phyloP scores from a whole-genome alignment of 306 rosid genomes.

The Rubus idaeus region DNA sequence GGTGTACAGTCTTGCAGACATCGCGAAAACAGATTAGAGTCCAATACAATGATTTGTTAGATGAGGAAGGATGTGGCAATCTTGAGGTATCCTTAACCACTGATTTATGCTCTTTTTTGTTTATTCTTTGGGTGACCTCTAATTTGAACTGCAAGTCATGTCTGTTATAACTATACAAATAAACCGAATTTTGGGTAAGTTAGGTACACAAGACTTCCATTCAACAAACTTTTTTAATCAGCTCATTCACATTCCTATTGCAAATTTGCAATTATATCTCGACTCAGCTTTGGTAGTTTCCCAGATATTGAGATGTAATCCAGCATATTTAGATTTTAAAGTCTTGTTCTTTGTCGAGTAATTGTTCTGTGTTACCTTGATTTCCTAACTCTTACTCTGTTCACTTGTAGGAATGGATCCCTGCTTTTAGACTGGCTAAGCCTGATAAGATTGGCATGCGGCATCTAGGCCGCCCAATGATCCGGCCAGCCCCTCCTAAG shows the following conservation, averaged over 20 bases:
- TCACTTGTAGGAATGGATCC: conserved; percentile 81
- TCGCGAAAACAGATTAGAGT: conserved; percentile 78
- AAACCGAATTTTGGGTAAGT: background rate
- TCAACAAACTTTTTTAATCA: background rate
- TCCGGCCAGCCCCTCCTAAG: conserved; percentile 69
- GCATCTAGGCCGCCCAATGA: conserved; percentile 62
- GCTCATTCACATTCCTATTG: background rate
- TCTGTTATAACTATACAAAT: background rate
- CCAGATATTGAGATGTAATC: background rate
- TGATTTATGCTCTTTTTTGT: background rate
- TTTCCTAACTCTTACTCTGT: conserved; percentile 23
- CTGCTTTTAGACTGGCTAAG: conserved; percentile 72
- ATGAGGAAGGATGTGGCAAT: conserved; percentile 83
- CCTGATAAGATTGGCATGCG: conserved; percentile 91
- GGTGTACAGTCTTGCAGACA: conserved; percentile 71
- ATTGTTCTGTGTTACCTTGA: background rate
- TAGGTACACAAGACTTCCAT: background rate
- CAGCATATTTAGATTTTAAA: background rate
- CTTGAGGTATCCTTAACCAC: conserved; percentile 66
- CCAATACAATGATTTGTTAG: conserved; percentile 74
- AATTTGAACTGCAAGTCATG: conserved; percentile 19
- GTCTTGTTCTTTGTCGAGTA: background rate
- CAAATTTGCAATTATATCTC: background rate
- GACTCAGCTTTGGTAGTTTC: background rate
- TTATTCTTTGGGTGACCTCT: conserved; percentile 20